Evolutionary conservation across 176 grass and related monocot genomes (phyloP).

Genomic region (Triticum monococcum): DNA sequence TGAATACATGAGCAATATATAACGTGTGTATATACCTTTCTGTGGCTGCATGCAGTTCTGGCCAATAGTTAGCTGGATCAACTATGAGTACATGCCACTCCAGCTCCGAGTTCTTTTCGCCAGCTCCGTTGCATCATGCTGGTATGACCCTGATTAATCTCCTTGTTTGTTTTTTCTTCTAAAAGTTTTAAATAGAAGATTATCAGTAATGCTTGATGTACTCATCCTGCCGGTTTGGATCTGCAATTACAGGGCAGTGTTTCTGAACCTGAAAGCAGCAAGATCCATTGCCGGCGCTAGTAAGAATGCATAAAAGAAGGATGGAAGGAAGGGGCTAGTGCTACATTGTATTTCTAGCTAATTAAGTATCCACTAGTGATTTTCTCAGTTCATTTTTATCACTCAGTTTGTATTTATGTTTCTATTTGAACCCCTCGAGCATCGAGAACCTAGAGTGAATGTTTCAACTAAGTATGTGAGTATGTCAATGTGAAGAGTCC

Average conservation of each 20-base stretch:
- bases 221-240: slow-evolving; percentile 32
- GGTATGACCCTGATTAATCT: slow-evolving; percentile 32
- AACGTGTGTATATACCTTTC: neutral
- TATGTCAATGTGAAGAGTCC: neutral
- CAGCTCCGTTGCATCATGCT: slow-evolving; percentile 79
- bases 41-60: slow-evolving; percentile 62
- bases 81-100: slow-evolving; percentile 89
- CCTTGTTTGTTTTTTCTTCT: neutral
- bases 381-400: neutral
- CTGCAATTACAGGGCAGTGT: slow-evolving; percentile 57
- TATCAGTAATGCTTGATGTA: neutral
- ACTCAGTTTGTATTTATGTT: neutral
- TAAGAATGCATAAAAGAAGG: slow-evolving; percentile 53
- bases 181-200: neutral
- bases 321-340: neutral
- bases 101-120: slow-evolving; percentile 83
- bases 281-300: slow-evolving; percentile 47
- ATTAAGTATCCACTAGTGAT: neutral
- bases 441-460: neutral
- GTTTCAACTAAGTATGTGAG: neutral
- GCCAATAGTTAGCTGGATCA: slow-evolving; percentile 82
- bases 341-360: neutral
- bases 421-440: neutral
- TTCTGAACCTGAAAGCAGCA: slow-evolving; percentile 84
- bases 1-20: neutral